A percentile compares a stretch with the other conserved stretches of the same genome.
These are phyloP conservation scores for Dendrobium catenatum DNA, from an alignment of 106 monocot species.

Conservation along the genomic window DNA sequence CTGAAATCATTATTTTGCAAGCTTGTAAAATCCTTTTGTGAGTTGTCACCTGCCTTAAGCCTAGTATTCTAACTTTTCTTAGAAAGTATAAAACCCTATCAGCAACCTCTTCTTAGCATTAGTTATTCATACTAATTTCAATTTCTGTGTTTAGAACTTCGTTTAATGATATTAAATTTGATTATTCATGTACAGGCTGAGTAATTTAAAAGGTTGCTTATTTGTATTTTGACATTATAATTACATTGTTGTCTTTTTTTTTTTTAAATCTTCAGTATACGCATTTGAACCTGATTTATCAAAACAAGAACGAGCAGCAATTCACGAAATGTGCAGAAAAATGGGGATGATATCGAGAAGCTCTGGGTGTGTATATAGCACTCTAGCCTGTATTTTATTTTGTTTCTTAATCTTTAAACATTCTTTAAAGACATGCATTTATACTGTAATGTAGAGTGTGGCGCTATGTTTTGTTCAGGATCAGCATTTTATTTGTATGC, in stretches of 20 bases:
- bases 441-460: neutral
- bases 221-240: neutral
- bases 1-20: neutral
- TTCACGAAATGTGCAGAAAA: conserved; percentile 68
- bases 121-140: neutral
- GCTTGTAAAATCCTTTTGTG: neutral
- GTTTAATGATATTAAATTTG: neutral
- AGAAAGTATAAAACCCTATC: neutral
- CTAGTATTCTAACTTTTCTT: no score
- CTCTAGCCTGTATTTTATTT: neutral
- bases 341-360: conserved; percentile 84
- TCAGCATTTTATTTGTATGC: neutral
- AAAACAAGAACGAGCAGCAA: conserved; percentile 55
- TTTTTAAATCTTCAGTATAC: conserved; percentile 32
- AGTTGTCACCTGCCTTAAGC: no score
- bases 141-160: neutral
- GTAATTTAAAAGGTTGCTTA: neutral
- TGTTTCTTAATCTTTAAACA: neutral
- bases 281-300: conserved; percentile 68
- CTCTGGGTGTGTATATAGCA: conserved; percentile 49
- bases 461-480: neutral
- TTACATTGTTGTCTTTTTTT: neutral
- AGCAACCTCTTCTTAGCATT: neutral
- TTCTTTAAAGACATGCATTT: neutral
- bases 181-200: neutral